Percentiles rank a stretch among this genome's conserved stretches.
phyloP scores from a whole-genome alignment of 2,329 filamentous ascomycete genomes.

The Xenoacremonium recifei region DNA sequence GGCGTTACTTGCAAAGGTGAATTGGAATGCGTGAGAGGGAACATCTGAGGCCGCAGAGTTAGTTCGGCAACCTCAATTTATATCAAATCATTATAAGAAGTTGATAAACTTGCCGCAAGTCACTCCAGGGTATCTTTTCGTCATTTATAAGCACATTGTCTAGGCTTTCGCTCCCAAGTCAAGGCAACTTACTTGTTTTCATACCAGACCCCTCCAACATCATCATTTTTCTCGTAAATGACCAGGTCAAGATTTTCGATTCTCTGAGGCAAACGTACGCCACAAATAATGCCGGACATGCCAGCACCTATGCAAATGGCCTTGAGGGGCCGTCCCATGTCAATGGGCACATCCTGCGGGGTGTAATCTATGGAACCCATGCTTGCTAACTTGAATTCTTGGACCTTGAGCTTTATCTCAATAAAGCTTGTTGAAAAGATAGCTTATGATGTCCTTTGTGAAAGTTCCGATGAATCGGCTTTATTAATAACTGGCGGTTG shows the following conservation, averaged over 20 bases:
- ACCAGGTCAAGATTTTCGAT: conserved; percentile 4
- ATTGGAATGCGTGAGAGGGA: not conserved
- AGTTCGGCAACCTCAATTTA: too few species aligned
- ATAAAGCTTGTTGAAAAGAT: too few species aligned
- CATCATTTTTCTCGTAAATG: conserved; percentile 2
- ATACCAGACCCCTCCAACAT: not conserved
- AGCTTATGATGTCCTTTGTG: too few species aligned
- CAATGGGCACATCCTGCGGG: too few species aligned
- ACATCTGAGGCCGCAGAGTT: not conserved
- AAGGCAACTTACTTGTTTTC: not conserved
- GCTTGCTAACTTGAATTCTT: too few species aligned
- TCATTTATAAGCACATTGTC: not conserved
- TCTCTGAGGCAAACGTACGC: conserved; percentile 1
- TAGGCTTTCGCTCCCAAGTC: not conserved
- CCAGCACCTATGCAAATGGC: conserved; percentile 7
- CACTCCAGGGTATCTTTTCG: not conserved
- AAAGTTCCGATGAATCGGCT: too few species aligned
- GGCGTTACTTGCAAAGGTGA: not conserved
- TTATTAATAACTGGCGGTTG: too few species aligned
- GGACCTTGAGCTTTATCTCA: too few species aligned
- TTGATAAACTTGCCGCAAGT: not conserved
- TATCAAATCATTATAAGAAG: not conserved
- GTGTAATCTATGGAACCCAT: too few species aligned
- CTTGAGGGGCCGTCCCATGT: conserved; percentile 3
- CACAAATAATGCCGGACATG: conserved; percentile 5